These are phyloP conservation scores for Colletotrichum higginsianum DNA, from an alignment of 2,329 filamentous ascomycete species.

Conservation along the genomic window DNA sequence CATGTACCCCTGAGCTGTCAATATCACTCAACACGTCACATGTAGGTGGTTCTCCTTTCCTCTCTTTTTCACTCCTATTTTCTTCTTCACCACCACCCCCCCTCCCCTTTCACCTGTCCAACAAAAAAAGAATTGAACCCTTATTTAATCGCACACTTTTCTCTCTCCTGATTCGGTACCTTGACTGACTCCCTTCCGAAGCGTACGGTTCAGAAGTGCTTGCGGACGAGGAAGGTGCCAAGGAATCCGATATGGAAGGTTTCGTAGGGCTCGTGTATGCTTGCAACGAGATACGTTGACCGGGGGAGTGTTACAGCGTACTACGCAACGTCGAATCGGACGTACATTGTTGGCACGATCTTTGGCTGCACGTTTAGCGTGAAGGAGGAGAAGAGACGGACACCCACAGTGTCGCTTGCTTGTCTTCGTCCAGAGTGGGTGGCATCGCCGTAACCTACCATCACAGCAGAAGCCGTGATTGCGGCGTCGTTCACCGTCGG, in stretches of 20 bases:
- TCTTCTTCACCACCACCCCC: no score
- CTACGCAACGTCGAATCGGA: conserved; percentile 10
- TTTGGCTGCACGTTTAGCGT: not conserved
- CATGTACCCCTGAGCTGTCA: not conserved
- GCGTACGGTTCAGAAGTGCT: not conserved
- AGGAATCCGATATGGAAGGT: not conserved
- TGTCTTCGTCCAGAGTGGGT: conserved; percentile 1
- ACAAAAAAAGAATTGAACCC: no score
- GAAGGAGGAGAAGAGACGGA: not conserved
- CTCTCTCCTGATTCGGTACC: not conserved
- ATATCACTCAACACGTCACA: not conserved
- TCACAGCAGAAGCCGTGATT: not conserved
- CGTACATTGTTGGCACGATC: conserved; percentile 1
- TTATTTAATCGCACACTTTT: not conserved
- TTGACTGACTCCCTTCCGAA: not conserved
- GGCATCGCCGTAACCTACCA: not conserved
- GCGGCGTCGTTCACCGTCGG: not conserved
- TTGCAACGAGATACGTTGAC: not conserved
- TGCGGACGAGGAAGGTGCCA: not conserved
- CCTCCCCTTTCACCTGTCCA: no score
- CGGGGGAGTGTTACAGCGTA: not conserved
- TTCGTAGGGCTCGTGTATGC: conserved; percentile 3
- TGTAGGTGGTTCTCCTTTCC: not conserved
- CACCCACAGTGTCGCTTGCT: not conserved
- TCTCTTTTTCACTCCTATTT: not conserved